phyloP scores from a whole-genome alignment of 108 stramenopile species.

The Nitzschia inconspicua region DNA sequence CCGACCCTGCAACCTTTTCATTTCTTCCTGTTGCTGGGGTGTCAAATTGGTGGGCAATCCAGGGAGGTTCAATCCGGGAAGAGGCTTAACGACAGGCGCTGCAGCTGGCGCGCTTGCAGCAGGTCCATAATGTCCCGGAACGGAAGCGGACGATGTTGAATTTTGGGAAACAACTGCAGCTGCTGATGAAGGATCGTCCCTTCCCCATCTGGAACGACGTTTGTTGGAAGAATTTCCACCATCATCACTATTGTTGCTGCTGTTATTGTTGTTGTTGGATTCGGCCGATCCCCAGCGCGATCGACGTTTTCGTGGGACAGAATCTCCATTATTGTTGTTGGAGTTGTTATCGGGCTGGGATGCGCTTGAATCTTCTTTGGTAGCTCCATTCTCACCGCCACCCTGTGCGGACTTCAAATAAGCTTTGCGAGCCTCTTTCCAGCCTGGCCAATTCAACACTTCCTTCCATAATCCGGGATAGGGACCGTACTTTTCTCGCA shows the following conservation, averaged over 20 bases:
- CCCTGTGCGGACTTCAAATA: conserved; percentile 39
- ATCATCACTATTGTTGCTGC: conserved; percentile 10
- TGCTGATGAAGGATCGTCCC: conserved; percentile 22
- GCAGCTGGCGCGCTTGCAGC: conserved; percentile 15
- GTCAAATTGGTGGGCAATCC: conserved; percentile 53
- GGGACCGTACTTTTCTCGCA: conserved; percentile 56
- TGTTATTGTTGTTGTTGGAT: conserved; percentile 1
- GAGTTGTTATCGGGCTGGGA: background rate
- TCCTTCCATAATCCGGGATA: conserved; percentile 84
- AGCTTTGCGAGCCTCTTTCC: conserved; percentile 72
- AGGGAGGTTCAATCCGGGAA: conserved; percentile 38
- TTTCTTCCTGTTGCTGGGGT: conserved; percentile 40
- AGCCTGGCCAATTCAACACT: conserved; percentile 81
- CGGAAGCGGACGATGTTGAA: background rate
- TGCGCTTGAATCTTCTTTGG: background rate
- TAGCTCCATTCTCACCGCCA: background rate
- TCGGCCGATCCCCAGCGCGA: conserved; percentile 50
- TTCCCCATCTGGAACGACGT: conserved; percentile 74
- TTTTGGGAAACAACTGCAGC: conserved; percentile 15
- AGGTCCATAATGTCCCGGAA: conserved; percentile 14
- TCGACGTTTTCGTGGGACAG: conserved; percentile 52
- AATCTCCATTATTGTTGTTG: background rate
- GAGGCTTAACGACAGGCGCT: conserved; percentile 26
- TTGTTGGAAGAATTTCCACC: conserved; percentile 24
- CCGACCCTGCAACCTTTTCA: conserved; percentile 41